A percentile compares a stretch with the other conserved stretches of the same genome.
These are phyloP conservation scores for Linanthus parryae DNA, from an alignment of 148 eudicot genomes.

Conservation along the genomic window DNA sequence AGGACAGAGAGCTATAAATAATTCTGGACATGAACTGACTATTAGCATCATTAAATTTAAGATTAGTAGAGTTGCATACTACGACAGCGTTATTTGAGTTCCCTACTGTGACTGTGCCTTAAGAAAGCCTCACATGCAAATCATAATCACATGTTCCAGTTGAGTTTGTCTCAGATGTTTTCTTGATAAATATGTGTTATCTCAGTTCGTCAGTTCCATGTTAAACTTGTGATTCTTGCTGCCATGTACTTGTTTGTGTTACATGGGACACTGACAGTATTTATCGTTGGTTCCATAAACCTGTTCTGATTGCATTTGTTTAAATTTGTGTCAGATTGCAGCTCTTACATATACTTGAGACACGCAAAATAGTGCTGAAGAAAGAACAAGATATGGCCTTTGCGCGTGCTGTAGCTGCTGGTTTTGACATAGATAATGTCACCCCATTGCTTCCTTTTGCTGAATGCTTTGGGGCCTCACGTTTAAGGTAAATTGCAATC, in stretches of 20 bases:
- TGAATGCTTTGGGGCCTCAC: conserved; percentile 89
- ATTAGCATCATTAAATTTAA: too few relatives aligned
- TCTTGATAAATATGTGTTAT: too few relatives aligned
- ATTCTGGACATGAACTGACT: too few relatives aligned
- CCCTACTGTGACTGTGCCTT: too few relatives aligned
- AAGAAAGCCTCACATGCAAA: too few relatives aligned
- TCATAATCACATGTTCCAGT: too few relatives aligned
- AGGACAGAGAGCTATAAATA: background rate
- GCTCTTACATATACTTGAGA: conserved; percentile 76
- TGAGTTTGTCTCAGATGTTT: too few relatives aligned
- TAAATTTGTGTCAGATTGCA: conserved; percentile 52
- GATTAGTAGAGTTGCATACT: too few relatives aligned
- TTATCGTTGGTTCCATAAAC: background rate
- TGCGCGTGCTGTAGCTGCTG: conserved; percentile 97
- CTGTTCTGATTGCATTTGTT: conserved; percentile 10
- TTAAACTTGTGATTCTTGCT: background rate
- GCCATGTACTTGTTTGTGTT: background rate
- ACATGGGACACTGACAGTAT: background rate
- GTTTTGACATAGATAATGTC: conserved; percentile 73
- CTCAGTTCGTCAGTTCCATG: too few relatives aligned
- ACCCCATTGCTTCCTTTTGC: conserved; percentile 59
- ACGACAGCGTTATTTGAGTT: too few relatives aligned
- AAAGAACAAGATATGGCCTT: conserved; percentile 99
- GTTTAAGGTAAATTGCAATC: conserved; percentile 61
- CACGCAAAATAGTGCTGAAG: conserved; percentile 72